phyloP scores from a whole-genome alignment of 2,329 filamentous ascomycete species.

The Aureobasidium melanogenum region DNA sequence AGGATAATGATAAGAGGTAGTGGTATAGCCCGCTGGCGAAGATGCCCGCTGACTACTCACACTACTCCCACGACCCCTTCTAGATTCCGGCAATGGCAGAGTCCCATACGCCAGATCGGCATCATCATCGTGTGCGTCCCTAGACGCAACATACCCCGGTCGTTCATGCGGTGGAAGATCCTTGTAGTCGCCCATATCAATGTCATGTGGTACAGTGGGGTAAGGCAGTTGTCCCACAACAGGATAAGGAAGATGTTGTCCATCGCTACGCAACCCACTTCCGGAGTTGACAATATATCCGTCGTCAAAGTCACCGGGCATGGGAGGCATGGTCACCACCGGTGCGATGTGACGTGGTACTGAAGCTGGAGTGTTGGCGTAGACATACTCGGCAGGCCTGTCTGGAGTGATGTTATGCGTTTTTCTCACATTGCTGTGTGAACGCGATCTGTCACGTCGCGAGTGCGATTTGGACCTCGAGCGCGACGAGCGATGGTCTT shows the following conservation, averaged over 20 bases:
- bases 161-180: constrained; percentile 37
- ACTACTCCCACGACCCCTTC: neutral
- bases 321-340: constrained; percentile 13
- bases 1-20: neutral
- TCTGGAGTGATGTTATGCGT: neutral
- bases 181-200: constrained; percentile 36
- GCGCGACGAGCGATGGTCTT: constrained; percentile 30
- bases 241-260: constrained; percentile 12
- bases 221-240: constrained; percentile 17
- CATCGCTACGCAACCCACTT: neutral
- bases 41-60: neutral
- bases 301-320: constrained; percentile 30
- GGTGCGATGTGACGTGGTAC: constrained; percentile 14
- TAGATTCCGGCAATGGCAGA: neutral
- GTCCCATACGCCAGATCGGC: constrained; percentile 25
- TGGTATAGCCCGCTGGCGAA: neutral
- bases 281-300: neutral
- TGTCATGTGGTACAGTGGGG: constrained; percentile 22
- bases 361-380: constrained; percentile 18
- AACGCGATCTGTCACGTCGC: constrained; percentile 28
- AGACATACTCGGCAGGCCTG: constrained; percentile 14
- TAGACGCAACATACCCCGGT: constrained; percentile 15
- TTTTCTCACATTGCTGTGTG: constrained; percentile 29
- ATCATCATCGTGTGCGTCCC: constrained; percentile 18
- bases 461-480: constrained; percentile 34